A percentile compares a stretch with the other conserved stretches of the same genome.
phyloP scores from a whole-genome alignment of 1,284 basidiomycete genomes.

The Cerrena zonata region DNA sequence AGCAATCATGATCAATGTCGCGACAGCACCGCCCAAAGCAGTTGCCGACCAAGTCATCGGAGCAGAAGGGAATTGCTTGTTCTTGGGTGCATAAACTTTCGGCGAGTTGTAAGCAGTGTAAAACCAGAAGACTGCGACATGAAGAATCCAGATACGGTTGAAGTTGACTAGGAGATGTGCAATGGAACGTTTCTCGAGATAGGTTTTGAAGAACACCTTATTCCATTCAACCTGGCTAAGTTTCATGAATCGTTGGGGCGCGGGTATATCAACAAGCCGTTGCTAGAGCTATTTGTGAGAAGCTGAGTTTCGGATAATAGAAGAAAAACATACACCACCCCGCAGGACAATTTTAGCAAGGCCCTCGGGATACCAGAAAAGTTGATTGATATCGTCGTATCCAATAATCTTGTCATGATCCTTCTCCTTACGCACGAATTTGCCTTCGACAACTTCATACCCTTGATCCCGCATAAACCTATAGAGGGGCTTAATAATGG shows the following conservation, averaged over 20 bases:
- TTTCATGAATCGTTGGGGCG: slow-evolving; percentile 87
- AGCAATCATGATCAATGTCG: slow-evolving; percentile 83
- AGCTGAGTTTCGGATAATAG: slow-evolving; percentile 2
- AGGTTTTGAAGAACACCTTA: slow-evolving; percentile 93
- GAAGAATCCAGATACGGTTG: slow-evolving; percentile 94
- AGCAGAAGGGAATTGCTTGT: slow-evolving; percentile 51
- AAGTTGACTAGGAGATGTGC: slow-evolving; percentile 93
- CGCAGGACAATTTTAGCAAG: slow-evolving; percentile 85
- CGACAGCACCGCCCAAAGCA: slow-evolving; percentile 85
- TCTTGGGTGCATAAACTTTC: slow-evolving; percentile 76
- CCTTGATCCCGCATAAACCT: slow-evolving; percentile 95
- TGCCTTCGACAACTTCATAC: slow-evolving; percentile 92
- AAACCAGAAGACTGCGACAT: slow-evolving; percentile 87
- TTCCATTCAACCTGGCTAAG: slow-evolving; percentile 88
- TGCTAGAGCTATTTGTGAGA: slow-evolving; percentile 40
- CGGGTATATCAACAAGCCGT: slow-evolving; percentile 83
- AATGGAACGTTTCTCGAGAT: slow-evolving; percentile 88
- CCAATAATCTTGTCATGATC: slow-evolving; percentile 96
- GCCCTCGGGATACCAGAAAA: slow-evolving; percentile 99
- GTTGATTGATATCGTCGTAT: slow-evolving; percentile 98
- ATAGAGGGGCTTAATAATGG: slow-evolving; percentile 92
- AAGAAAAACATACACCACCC: slow-evolving; percentile 62
- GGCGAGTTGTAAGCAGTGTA: slow-evolving; percentile 95
- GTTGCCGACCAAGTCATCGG: slow-evolving; percentile 91
- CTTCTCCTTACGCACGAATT: slow-evolving; percentile 89